These are phyloP conservation scores for Fusarium nematophilum DNA, from an alignment of 2,329 filamentous ascomycete species.

Conservation along the genomic window DNA sequence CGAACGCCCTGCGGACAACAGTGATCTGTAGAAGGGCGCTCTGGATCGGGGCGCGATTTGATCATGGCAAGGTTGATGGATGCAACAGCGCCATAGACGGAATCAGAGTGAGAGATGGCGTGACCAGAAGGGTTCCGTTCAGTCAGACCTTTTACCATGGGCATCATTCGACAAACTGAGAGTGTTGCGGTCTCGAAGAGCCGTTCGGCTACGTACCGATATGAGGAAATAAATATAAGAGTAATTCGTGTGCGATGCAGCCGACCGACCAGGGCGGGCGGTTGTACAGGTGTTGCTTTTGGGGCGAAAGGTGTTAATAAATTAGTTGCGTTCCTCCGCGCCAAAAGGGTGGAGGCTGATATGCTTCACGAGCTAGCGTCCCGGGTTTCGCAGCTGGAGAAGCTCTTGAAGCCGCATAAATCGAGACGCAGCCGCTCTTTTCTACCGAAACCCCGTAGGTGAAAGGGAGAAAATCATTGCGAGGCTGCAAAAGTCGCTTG, in stretches of 20 bases:
- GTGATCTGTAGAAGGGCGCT: conserved; percentile 19
- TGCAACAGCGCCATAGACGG: conserved; percentile 24
- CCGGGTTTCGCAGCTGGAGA: conserved; percentile 6
- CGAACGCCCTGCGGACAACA: conserved; percentile 31
- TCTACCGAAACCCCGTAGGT: conserved; percentile 5
- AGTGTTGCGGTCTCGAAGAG: conserved; percentile 5
- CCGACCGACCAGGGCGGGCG: conserved; percentile 1
- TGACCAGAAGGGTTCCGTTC: conserved; percentile 61
- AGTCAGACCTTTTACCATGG: conserved; percentile 75
- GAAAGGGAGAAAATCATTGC: conserved; percentile 26
- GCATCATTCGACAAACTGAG: conserved; percentile 60
- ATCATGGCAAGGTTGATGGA: conserved; percentile 23
- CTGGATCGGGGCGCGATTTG: conserved; percentile 18
- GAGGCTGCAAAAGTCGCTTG: conserved; percentile 29
- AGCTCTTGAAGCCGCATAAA: conserved; percentile 7
- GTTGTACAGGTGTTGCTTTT: background rate
- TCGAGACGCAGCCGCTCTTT: conserved; percentile 5
- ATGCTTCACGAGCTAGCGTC: background rate
- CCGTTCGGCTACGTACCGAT: conserved; percentile 27
- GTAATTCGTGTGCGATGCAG: conserved; percentile 3
- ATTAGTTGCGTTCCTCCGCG: too few relatives aligned
- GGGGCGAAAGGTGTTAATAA: too few relatives aligned
- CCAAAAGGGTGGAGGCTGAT: background rate
- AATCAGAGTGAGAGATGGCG: conserved; percentile 42
- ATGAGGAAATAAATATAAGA: background rate